Evolutionary conservation across 140 eudicot species (phyloP), one percentile per base, ranked within the genome.

Genomic region (Senecio squalidus): DNA sequence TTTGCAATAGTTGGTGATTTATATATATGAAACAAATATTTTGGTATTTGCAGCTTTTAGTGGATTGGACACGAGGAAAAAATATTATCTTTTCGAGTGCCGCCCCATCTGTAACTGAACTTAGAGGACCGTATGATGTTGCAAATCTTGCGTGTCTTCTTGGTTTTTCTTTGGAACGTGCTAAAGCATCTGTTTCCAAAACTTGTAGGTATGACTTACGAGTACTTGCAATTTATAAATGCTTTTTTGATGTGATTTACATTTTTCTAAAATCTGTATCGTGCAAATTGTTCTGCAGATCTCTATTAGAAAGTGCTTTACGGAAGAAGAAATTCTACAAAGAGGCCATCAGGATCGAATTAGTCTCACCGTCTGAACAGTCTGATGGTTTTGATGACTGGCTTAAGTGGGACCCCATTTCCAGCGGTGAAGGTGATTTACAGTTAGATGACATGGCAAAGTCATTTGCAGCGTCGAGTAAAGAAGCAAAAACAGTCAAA

Each of bases 101-200:
- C 62, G 95, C 96, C 14, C 76, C 95, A 38, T 81, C 93, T 58
- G 77, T 73, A 27, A 74, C 81, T 57, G 98, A 87, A 74, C 64
- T 92, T 46, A 82, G 98, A 79, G 96, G 98, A 48, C 96, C 98
- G n/a, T 60, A 61, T 73, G 98, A 92, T 77, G 93, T 84, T 38
- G 82, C 95, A 52, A 92, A 92, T 80, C 72, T 92, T 30, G 70
- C 73, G 57, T 79, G 76, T 59, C 62, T 92, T 41, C 84, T 92
- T 62, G 98, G 98, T 50, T 78, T 92, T 34, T 56, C 92, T 4
- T 43, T 50, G 62, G 96, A 92, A 67, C 80, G 77, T 38, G 96
- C 98, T 36, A 87, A 82, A 80, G 84, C 95, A 62, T 78, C 95
- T 48, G 76, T 92, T 53, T 92, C 98, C 61, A 87, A 74, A 75